Percentiles rank a stretch among this genome's conserved stretches.
Evolutionary conservation across 768 basidiomycete genomes (phyloP).

Genomic region (Gyrodon lividus): DNA sequence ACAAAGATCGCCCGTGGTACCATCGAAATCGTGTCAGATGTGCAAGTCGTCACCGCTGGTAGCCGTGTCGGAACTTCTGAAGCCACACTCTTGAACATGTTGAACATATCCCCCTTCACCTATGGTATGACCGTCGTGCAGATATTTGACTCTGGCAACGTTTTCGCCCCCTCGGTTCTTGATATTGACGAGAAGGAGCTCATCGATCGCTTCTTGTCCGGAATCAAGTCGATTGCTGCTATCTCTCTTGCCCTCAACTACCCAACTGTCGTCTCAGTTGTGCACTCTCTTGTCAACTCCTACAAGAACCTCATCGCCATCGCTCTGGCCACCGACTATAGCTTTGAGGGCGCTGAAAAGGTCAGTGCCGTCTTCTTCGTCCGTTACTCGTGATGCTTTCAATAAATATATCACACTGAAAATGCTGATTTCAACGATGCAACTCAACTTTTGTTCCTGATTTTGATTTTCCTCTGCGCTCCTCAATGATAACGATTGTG

Average conservation of each 20-base stretch:
- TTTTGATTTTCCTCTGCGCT: background rate
- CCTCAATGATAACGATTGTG: background rate
- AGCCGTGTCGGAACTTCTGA: slow-evolving; percentile 96
- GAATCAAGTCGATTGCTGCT: slow-evolving; percentile 93
- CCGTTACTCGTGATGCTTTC: slow-evolving; percentile 23
- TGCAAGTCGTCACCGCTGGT: slow-evolving; percentile 91
- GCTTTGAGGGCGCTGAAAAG: slow-evolving; percentile 92
- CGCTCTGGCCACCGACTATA: slow-evolving; percentile 88
- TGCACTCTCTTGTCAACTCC: slow-evolving; percentile 95
- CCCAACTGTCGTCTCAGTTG: slow-evolving; percentile 92
- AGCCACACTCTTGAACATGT: slow-evolving; percentile 98
- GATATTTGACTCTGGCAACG: slow-evolving; percentile 92
- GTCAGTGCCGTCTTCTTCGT: slow-evolving; percentile 41
- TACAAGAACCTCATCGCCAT: slow-evolving; percentile 98
- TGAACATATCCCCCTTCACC: slow-evolving; percentile 99
- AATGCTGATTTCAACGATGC: slow-evolving; percentile 69
- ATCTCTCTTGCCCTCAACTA: slow-evolving; percentile 95
- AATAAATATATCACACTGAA: slow-evolving; percentile 67
- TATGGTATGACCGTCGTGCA: slow-evolving; percentile 99
- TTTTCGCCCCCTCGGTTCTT: slow-evolving; percentile 86
- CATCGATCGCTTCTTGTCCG: slow-evolving; percentile 86
- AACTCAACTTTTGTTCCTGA: slow-evolving; percentile 30
- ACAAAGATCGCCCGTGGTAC: slow-evolving; percentile 99
- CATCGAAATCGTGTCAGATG: slow-evolving; percentile 97
- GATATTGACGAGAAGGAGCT: slow-evolving; percentile 93